A percentile compares a stretch with the other conserved stretches of the same genome.
These are phyloP conservation scores for Tarenaya hassleriana DNA, from an alignment of 345 rosid genomes.

Conservation along the genomic window DNA sequence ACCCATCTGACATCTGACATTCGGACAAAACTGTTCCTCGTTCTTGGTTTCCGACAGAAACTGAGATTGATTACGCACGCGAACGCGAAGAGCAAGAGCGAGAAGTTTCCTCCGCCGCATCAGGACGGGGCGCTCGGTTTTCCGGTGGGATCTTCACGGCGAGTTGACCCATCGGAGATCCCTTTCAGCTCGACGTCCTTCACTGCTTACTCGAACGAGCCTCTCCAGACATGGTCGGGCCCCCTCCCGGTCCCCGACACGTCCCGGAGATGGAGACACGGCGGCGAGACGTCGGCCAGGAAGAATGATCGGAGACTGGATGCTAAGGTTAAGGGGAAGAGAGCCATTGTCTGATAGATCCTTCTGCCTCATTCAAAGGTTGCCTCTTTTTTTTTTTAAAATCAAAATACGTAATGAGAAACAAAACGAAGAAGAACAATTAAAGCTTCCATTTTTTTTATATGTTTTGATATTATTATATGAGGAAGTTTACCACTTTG, in stretches of 20 bases:
- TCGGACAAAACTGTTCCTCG: conserved; percentile 27
- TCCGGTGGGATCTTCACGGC: conserved; percentile 68
- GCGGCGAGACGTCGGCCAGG: conserved; percentile 36
- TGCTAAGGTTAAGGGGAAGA: conserved; percentile 43
- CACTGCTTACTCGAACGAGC: conserved; percentile 52
- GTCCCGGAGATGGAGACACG: conserved; percentile 51
- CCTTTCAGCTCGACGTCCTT: conserved; percentile 74
- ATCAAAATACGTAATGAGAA: conserved; percentile 10
- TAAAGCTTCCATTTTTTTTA: conserved; percentile 10
- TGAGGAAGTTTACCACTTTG: conserved; percentile 3
- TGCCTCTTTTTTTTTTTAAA: conserved; percentile 15
- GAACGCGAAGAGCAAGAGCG: conserved; percentile 97
- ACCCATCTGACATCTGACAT: too few relatives aligned
- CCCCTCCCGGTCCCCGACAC: conserved; percentile 57
- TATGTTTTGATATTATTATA: conserved; percentile 22
- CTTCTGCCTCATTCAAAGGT: conserved; percentile 17
- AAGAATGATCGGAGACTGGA: conserved; percentile 38
- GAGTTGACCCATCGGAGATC: conserved; percentile 49
- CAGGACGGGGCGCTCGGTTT: conserved; percentile 86
- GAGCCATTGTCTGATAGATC: conserved; percentile 31
- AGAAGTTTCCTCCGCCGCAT: conserved; percentile 96
- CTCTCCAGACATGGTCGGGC: conserved; percentile 83
- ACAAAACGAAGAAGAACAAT: neutral
- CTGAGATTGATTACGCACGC: conserved; percentile 82
- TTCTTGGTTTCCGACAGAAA: conserved; percentile 70